phyloP scores from a whole-genome alignment of 305 asterid species.

The Nicotiana rustica region DNA sequence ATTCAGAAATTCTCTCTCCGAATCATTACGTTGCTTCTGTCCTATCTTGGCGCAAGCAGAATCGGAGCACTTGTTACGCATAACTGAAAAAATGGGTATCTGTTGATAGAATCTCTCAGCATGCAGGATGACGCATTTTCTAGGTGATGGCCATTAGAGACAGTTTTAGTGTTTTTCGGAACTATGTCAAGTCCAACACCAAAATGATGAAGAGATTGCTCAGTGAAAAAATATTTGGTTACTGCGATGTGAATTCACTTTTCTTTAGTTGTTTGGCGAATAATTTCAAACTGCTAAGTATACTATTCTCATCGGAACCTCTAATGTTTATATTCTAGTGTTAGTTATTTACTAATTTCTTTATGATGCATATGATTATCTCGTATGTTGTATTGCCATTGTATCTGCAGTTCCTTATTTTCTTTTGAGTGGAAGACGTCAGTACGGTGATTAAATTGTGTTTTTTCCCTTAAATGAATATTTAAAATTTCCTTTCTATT shows the following conservation, averaged over 20 bases:
- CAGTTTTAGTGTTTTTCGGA: not conserved
- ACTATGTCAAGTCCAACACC: not conserved
- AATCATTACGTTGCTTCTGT: not conserved
- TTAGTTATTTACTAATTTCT: constrained; percentile 9
- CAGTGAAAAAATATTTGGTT: not conserved
- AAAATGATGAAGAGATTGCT: constrained; percentile 4
- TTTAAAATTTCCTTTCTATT: not conserved
- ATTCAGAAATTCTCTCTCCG: not conserved
- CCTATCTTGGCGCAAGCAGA: not conserved
- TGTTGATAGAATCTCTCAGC: not conserved
- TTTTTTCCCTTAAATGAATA: not conserved
- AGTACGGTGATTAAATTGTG: not conserved
- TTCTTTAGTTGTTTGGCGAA: not conserved
- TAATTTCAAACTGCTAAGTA: not conserved
- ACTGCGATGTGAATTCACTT: not conserved
- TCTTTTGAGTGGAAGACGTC: not conserved
- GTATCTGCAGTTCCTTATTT: not conserved
- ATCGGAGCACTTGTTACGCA: constrained; percentile 13
- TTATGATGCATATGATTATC: not conserved
- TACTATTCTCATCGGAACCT: not conserved
- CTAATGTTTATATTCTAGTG: not conserved
- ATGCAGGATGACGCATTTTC: not conserved
- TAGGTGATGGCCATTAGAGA: constrained; percentile 6
- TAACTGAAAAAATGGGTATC: constrained; percentile 7
- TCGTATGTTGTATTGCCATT: not conserved